A percentile compares a stretch with the other conserved stretches of the same genome.
phyloP scores from a whole-genome alignment of 1,284 basidiomycete genomes.

The Pseudozyma sp. region DNA sequence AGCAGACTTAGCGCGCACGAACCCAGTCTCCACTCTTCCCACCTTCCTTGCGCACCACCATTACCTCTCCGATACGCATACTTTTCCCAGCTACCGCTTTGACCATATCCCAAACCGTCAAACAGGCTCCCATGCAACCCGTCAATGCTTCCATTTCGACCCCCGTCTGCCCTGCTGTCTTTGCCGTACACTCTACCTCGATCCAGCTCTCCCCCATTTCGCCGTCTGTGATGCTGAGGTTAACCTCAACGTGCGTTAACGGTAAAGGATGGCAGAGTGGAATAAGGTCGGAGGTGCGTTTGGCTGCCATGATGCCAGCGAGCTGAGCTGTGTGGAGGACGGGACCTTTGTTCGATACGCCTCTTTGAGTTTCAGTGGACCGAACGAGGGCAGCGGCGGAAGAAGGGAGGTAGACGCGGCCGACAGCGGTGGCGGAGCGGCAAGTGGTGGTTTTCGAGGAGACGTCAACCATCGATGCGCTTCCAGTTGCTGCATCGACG shows the following conservation, averaged over 20 bases:
- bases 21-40: conserved; percentile 77
- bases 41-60: conserved; percentile 78
- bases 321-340: conserved; percentile 77
- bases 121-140: conserved; percentile 79
- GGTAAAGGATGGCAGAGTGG: conserved; percentile 85
- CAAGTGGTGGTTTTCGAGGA: conserved; percentile 76
- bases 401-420: conserved; percentile 79
- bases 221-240: conserved; percentile 70
- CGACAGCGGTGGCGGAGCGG: conserved; percentile 80
- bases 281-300: conserved; percentile 77
- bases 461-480: conserved; percentile 84
- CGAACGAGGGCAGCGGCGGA: conserved; percentile 75
- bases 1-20: conserved; percentile 5
- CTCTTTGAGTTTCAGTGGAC: conserved; percentile 70
- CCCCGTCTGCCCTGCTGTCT: conserved; percentile 71
- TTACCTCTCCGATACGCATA: conserved; percentile 76
- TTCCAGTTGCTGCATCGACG: conserved; percentile 75
- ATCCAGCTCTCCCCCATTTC: conserved; percentile 32
- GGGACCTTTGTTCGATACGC: conserved; percentile 49
- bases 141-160: conserved; percentile 96
- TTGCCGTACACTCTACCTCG: conserved; percentile 49
- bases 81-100: conserved; percentile 86
- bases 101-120: conserved; percentile 92
- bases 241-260: conserved; percentile 78
- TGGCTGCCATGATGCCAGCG: conserved; percentile 87